Base-by-base conservation (phyloP, 192 early-diverging fungal genomes). In the Umbelopsis ramanniana region DNA sequence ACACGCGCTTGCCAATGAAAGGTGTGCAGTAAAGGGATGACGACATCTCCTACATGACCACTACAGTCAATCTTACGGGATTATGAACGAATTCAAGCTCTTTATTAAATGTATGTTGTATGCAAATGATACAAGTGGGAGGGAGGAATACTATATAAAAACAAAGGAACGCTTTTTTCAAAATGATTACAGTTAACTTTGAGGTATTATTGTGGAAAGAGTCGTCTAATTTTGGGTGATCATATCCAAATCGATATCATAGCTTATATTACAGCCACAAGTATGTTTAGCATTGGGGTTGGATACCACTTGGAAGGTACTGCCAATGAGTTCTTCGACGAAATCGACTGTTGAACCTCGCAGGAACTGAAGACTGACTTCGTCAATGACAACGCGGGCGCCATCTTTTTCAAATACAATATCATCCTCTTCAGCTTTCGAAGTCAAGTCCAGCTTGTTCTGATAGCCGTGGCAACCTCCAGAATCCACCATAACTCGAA, bases 391-490 rank as follows among this genome's bases (percentile, higher is more conserved):
- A 50, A 93, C 82, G n/a, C 85, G 88, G 2, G 84, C 91, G 33
- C 92, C 92, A 22, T 86, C 77, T 50, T 88, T 89, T 33, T 91
- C 92, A 76, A 93, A 87, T 7, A 93, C 75, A 55, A 90, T 79
- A 71, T 95, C 93, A 71, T 93, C 89, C 19, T 85, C 83, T 46
- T 90, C 85, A 15, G 86, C 83, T 69, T 76, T 72, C 21, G 88
- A 87, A 0, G 86, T 89, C 76, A 95, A 81, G 52, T 94, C 90
- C 83, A 94, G 85, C 71, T 88, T 87, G 77, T 95, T 93, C 75
- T 93, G 91, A 76, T 92, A 95, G 46, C 93, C 93, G 66, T 95
- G 93, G 80, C 93, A 95, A 22, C 93, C 93, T 35, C 93, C 93
- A 4, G 93, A 92, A 66, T 95, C 93, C 17, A 95, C 93, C 3